Evolutionary conservation across 441 rosid genomes (phyloP), one percentile per base, ranked within the genome.

Genomic region (Euphorbia corollata): DNA sequence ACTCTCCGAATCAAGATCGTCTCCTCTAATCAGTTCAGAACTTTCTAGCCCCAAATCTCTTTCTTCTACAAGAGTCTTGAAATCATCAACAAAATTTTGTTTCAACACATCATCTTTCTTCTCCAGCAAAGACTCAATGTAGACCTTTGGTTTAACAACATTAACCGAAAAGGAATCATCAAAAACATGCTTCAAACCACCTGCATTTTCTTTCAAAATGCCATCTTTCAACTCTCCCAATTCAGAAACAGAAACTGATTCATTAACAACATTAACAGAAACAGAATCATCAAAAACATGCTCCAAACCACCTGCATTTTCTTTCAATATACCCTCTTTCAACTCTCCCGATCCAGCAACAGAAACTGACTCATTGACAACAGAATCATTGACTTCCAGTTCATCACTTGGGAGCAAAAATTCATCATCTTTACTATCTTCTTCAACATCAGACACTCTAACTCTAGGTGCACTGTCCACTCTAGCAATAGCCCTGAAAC

Each of bases 391-490:
- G 6, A 19, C 65, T 19, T 43, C 61, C 41, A 59, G 16, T 38
- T 62, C 7, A 27, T 51, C 63, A 59, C 18, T 65, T 23, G 38
- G 4, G 38, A 38, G 43, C 61, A 63, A 30, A 39, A 71, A 55
- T 22, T 20, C 23, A 64, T 67, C 67, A 63, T 10, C 60, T 55
- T 64, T 80, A 61, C 71, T 19, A 59, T 65, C 69, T 45, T 68
- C 82, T 68, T 76, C 82, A 68, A 20, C 54, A 45, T 13, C 73
- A 18, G 63, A 58, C 24, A 59, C 69, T 54, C 73, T 72, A 43
- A 80, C 70, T 61, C 73, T 67, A 51, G 79, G 76, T 30, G 71
- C 73, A 71, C 56, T 55, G 36, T 74, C 75, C 32, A 67, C 54
- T 54, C 45, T 61, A 64, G 62, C 61, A 48, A 62, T 38, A 69